Evolutionary conservation across 2,329 filamentous ascomycete species (phyloP).

Genomic region (Leptodontidium sp.): DNA sequence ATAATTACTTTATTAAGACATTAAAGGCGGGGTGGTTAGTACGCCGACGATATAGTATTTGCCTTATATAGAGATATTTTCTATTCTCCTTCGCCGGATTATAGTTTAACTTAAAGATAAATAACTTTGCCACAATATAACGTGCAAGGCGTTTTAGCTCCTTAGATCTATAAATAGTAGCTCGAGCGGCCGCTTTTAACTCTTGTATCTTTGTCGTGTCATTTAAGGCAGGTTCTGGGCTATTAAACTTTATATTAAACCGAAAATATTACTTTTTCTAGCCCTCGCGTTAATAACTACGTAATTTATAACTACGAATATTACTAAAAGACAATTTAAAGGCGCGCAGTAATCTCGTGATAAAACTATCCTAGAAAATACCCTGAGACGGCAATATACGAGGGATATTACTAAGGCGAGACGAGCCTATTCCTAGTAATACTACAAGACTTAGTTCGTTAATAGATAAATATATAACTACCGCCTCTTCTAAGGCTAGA

Average conservation of each 20-base stretch:
- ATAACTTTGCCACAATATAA: not conserved
- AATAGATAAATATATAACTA: slow-evolving; percentile 6
- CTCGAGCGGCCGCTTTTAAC: not conserved
- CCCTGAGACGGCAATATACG: not conserved
- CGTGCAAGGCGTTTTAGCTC: not conserved
- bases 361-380: not conserved
- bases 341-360: not conserved
- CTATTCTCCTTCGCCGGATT: not conserved
- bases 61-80: not conserved
- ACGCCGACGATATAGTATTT: slow-evolving; percentile 2
- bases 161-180: not conserved
- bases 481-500: not conserved
- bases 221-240: not conserved
- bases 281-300: not conserved
- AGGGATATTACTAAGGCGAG: not conserved
- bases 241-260: slow-evolving; percentile 2
- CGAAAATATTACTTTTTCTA: not conserved
- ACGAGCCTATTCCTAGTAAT: not conserved
- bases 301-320: slow-evolving; percentile 5
- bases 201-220: not conserved
- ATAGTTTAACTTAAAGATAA: not conserved
- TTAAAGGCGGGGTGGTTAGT: not conserved
- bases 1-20: not conserved
- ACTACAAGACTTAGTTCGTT: not conserved
- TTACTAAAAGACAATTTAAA: slow-evolving; percentile 6